Evolutionary conservation across 2,329 filamentous ascomycete species (phyloP), one percentile per base, ranked within the genome.

Genomic region (Gaeumannomyces tritici): DNA sequence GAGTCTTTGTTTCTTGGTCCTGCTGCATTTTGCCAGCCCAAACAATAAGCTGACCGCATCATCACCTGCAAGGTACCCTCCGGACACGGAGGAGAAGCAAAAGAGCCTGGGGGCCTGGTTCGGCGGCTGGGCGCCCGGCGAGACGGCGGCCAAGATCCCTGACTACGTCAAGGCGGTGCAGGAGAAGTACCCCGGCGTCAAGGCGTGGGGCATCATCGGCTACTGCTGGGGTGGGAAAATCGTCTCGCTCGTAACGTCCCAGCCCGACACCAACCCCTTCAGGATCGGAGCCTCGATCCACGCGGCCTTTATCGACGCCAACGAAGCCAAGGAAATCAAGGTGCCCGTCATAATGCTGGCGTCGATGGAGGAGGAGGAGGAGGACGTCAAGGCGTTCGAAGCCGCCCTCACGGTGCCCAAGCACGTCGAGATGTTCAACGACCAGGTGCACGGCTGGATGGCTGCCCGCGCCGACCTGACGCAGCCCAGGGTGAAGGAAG

Each of bases 371-470:
- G 85, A 90, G 76, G 71, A 77, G 3, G 75, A 72, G 0, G 80
- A 82, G 4, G 79, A 78, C 54, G 81, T 87, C 55, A 75, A 83
- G 71, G 76, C 83, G 70, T 86, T 84, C 65, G 78, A 83, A 70
- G 72, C 76, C n/a, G 76, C 75, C 12, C 77, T 89, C 61, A 76
- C 74, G 31, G 80, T 76, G 2, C 74, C 81, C 63, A 84, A 85
- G 69, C 80, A 86, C 65, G 81, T 89, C 61, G 86, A 90, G 77
- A 85, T 72, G n/a, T 90, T 89, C 69, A 68, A 69, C 28, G 85
- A 85, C 69, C 87, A 89, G 79, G 80, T 86, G 70, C 88, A 90
- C 73, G 88, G 88, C 57, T 90, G 87, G 86, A 90, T 90, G 88
- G 85, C 84, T 1, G 87, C 88, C 1, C 81, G 87, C 29, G 79